Evolutionary conservation across 306 rosid genomes (phyloP).

Genomic region (Oemleria cerasiformis): DNA sequence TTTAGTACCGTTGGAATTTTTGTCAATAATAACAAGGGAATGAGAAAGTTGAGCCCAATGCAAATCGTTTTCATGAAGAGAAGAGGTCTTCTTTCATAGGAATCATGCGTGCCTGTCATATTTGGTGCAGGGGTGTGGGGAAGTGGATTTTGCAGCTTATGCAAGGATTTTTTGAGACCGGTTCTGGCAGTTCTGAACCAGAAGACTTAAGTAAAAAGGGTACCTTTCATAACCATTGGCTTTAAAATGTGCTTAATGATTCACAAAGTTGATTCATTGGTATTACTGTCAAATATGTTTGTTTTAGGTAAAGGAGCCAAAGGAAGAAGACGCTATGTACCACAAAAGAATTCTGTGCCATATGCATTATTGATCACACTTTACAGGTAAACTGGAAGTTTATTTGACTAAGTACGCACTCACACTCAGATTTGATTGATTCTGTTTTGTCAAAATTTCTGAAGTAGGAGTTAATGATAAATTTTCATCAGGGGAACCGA

Average conservation of each 20-base stretch:
- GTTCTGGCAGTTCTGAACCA: conserved; percentile 50
- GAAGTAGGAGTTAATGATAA: conserved; percentile 20
- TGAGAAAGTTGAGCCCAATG: neutral
- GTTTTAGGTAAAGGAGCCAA: conserved; percentile 54
- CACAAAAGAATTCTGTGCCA: conserved; percentile 81
- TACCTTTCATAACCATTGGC: conserved; percentile 6
- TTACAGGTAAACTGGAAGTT: conserved; percentile 41
- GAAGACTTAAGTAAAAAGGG: conserved; percentile 57
- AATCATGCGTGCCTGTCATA: conserved; percentile 2
- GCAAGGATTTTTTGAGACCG: conserved; percentile 68
- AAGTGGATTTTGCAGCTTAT: conserved; percentile 84
- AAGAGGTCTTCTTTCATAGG: conserved; percentile 6
- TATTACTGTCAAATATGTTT: conserved; percentile 13
- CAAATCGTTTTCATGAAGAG: no score
- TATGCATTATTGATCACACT: conserved; percentile 82
- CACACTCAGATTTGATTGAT: neutral
- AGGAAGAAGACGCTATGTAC: conserved; percentile 60
- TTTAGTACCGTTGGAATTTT: no score
- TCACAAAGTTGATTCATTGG: neutral
- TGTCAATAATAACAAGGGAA: neutral
- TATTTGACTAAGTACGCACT: neutral
- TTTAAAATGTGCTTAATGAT: neutral
- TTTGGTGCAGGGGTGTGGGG: conserved; percentile 76
- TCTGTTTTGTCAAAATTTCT: conserved; percentile 1
- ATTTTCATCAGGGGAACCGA: conserved; percentile 57